Evolutionary conservation across 495 filamentous ascomycete species (phyloP), one percentile per base, ranked within the genome.

Genomic region (Astrocystis sublimbata): DNA sequence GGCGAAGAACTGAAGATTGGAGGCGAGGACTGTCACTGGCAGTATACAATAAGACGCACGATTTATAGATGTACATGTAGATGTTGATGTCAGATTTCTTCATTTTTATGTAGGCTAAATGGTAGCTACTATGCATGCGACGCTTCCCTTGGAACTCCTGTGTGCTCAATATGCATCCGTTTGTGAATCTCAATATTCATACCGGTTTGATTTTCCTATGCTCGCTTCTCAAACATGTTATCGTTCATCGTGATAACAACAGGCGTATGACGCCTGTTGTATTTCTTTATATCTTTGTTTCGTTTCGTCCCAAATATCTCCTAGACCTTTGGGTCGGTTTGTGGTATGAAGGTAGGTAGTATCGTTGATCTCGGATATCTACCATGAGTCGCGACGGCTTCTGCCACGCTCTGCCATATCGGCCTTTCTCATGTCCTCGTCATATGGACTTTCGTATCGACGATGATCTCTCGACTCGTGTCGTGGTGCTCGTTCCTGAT

Each of bases 381-480:
- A 71, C 52, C 55, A 69, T 2, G 64, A 71, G 19, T 71, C 68
- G 26, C 63, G 68, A 30, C 66, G 68, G 21, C 56, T 31, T 31
- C 68, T 51, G 3, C 66, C 41, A 17, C 64, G 35, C 31, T 12
- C 56, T 13, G 7, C 45, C 40, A 5, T 57, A 53, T 65, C 62
- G 0, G 12, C 19, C 6, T 26, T 26, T 58, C 33, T 62, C 56
- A 19, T 41, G 31, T 43, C 53, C n/a, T n/a, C n/a, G 17, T 58
- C 41, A 33, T 62, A 36, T 42, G 45, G 46, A 23, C 42, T 24
- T 7, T 54, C 53, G 30, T 61, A 52, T 4, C 50, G 35, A 50
- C 46, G 41, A 19, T 69, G 61, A 17, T 62, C 59, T 26, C 63
- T 63, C 1, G 58, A 23, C 35, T 60, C 61, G 13, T 71, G 21